Percentiles rank a stretch among this genome's conserved stretches.
Evolutionary conservation across 768 basidiomycete species (phyloP).

Genomic region (Pilatotrama ljubarskyi): DNA sequence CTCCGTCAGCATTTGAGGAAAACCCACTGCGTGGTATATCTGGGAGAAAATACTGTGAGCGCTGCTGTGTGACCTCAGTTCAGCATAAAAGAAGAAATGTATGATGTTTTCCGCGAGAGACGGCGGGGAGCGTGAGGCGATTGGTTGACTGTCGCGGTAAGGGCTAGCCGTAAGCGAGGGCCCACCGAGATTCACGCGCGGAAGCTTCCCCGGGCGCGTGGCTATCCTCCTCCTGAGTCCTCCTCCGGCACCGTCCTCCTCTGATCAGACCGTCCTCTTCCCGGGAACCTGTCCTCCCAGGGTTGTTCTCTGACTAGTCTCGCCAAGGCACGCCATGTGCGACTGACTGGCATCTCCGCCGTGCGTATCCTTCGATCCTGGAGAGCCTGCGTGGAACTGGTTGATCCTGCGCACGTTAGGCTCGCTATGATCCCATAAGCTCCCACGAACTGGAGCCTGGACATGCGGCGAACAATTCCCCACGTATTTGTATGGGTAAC

Average conservation of each 20-base stretch:
- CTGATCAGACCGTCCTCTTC: conserved; percentile 6
- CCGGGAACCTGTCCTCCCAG: neutral
- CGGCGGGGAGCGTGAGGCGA: conserved; percentile 7
- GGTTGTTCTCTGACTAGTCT: neutral
- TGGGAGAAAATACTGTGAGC: conserved; percentile 9
- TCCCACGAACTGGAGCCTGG: conserved; percentile 7
- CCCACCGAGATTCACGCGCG: conserved; percentile 22
- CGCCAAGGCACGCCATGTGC: conserved; percentile 8
- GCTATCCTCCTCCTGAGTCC: conserved; percentile 19
- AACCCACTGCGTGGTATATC: neutral
- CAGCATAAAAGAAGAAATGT: neutral
- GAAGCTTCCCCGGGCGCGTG: conserved; percentile 16
- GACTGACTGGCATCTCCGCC: neutral
- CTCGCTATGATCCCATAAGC: neutral
- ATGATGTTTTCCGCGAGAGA: conserved; percentile 14
- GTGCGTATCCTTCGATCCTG: neutral
- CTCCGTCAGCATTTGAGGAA: neutral
- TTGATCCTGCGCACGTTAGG: neutral
- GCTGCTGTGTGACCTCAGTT: conserved; percentile 2
- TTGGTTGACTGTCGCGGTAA: conserved; percentile 8
- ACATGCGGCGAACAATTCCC: neutral
- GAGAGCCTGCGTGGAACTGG: neutral
- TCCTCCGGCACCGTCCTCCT: conserved; percentile 9
- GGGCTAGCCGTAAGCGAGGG: conserved; percentile 16
- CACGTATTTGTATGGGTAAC: conserved; percentile 1